Base-by-base conservation (phyloP, 2,329 filamentous ascomycete species). In the Aquanectria penicillioides region DNA sequence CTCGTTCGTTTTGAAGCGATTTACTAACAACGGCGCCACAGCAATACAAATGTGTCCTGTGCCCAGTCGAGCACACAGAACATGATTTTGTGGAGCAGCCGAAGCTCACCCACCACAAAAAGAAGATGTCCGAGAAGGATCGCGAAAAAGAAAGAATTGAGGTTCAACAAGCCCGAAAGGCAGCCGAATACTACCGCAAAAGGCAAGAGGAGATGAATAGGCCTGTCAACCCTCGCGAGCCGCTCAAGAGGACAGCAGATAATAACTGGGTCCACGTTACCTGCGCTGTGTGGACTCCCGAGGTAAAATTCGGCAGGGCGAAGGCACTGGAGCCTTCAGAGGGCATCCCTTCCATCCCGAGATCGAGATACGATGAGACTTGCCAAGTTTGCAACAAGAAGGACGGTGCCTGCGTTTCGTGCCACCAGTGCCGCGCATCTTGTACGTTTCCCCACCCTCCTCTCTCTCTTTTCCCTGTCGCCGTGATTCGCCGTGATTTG, bases 251-350 rank as follows among this genome's bases (percentile, higher is more conserved):
- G 44, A 99, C 95, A 0, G 92, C 91, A 4, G 93, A 96, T 73
- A 98, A 98, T 78, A 98, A 98, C 71, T 99, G 95, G 95, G 92
- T 97, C 13, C 95, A 99, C 73, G 93, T 98, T 23, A 89, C 90
- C 31, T 99, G 95, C 72, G 94, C 95, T 2, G 82, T 97, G 15
- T 98, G 92, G 88, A 94, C 91, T 10, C 89, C 93, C 0, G 95
- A 99, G 75, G 89, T 97, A 69, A 95, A 94, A 71, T 99, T 97
- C 75, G 94, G 91, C 62, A 92, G 92, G 68, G 90, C 93, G 15
- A 88, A 89, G 69, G 87, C 90, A 15, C 80, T 99, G 28, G 91
- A 93, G 67, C 90, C 93, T 26, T 93, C 92, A 2, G 95, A 99
- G 77, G 94, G 94, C 17, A 93, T 99, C 63, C 90, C 91, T 4